Evolutionary conservation across 1,284 basidiomycete species (phyloP).

Genomic region (Ustilago sp.): DNA sequence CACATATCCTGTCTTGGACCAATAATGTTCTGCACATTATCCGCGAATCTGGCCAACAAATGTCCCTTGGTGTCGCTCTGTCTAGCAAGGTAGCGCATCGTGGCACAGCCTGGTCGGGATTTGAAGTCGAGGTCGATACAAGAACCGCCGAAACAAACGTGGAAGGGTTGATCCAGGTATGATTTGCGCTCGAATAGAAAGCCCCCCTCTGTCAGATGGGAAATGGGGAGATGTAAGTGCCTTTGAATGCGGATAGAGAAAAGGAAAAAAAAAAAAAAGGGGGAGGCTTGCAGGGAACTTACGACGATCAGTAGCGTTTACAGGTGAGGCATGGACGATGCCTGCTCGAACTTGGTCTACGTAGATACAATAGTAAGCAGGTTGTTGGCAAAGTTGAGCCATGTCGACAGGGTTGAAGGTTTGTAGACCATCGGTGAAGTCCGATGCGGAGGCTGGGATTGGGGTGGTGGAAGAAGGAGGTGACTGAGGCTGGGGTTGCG

Average conservation of each 20-base stretch:
- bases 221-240: neutral
- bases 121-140: conserved; percentile 27
- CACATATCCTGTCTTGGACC: conserved; percentile 24
- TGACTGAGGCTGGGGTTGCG: neutral
- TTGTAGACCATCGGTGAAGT: neutral
- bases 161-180: conserved; percentile 2
- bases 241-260: neutral
- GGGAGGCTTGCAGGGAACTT: conserved; percentile 5
- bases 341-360: conserved; percentile 30
- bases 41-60: conserved; percentile 33
- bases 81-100: conserved; percentile 14
- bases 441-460: neutral
- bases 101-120: conserved; percentile 11
- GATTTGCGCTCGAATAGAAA: conserved; percentile 21
- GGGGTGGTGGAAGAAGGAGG: neutral
- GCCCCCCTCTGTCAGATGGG: conserved; percentile 19
- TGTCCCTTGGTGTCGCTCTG: conserved; percentile 1
- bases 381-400: conserved; percentile 12
- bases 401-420: conserved; percentile 17
- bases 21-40: conserved; percentile 4
- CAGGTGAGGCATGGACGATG: conserved; percentile 12
- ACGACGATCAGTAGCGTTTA: conserved; percentile 35
- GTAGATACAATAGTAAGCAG: conserved; percentile 37
- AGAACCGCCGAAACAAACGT: conserved; percentile 32
- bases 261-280: too few relatives aligned